Percentiles rank a stretch among this genome's conserved stretches.
Conservation (phyloP, 768 basidiomycete genomes). For the Exidia glandulosa region DNA sequence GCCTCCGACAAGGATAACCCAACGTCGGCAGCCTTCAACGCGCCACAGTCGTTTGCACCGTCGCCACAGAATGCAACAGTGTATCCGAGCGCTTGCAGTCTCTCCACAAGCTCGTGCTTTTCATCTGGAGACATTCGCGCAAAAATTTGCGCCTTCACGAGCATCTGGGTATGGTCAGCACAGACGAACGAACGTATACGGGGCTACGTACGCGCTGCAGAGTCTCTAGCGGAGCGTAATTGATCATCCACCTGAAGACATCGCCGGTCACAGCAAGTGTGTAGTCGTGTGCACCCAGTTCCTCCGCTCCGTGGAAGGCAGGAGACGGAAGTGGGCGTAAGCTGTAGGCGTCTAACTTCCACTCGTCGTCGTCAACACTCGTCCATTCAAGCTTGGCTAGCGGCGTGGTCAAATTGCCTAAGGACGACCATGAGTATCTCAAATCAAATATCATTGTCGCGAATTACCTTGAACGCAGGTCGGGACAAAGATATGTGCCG, state of each 20-base stretch:
- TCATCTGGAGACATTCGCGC: slow-evolving; percentile 99
- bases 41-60: slow-evolving; percentile 97
- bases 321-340: slow-evolving; percentile 70
- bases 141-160: slow-evolving; percentile 92
- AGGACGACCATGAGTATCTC: slow-evolving; percentile 19
- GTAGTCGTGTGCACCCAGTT: slow-evolving; percentile 75
- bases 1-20: slow-evolving; percentile 95
- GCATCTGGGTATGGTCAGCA: slow-evolving; percentile 52
- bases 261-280: slow-evolving; percentile 89
- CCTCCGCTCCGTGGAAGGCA: slow-evolving; percentile 58
- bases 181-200: background rate
- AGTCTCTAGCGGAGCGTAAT: slow-evolving; percentile 87
- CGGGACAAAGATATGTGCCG: slow-evolving; percentile 82
- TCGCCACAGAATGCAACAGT: slow-evolving; percentile 98
- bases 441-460: slow-evolving; percentile 16
- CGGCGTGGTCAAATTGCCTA: slow-evolving; percentile 21
- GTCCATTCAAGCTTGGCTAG: slow-evolving; percentile 72
- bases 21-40: slow-evolving; percentile 96
- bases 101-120: slow-evolving; percentile 96
- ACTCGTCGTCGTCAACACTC: slow-evolving; percentile 76
- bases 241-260: slow-evolving; percentile 97
- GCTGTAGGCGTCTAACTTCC: slow-evolving; percentile 82
- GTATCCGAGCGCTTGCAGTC: slow-evolving; percentile 86
- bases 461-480: slow-evolving; percentile 57
- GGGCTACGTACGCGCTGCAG: slow-evolving; percentile 64